These are phyloP conservation scores for Russula compacta DNA, from an alignment of 768 basidiomycete species.

Conservation along the genomic window DNA sequence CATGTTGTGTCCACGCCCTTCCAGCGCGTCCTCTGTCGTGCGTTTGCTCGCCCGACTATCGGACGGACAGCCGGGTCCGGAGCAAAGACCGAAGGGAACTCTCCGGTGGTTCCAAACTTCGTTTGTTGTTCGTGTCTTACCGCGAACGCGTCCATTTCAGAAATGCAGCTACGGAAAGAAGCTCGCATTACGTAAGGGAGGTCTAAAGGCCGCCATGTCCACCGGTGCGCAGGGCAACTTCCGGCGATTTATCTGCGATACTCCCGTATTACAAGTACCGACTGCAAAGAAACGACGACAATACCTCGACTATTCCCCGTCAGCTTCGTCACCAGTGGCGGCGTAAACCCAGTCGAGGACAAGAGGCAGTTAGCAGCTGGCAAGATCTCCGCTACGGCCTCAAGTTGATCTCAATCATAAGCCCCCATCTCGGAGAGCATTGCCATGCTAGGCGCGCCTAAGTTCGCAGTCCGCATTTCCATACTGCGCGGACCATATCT, in stretches of 20 bases:
- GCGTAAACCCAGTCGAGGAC: background rate
- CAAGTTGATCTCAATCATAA: background rate
- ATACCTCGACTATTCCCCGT: conserved; percentile 18
- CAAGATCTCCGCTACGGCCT: background rate
- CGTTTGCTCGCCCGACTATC: background rate
- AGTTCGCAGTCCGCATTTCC: background rate
- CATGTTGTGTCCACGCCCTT: background rate
- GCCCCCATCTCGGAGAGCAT: background rate
- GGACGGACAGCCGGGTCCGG: background rate
- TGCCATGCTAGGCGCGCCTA: background rate
- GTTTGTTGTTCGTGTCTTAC: background rate
- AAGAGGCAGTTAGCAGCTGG: conserved; percentile 1
- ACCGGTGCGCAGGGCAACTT: background rate
- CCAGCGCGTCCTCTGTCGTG: background rate
- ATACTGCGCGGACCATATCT: background rate
- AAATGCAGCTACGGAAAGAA: background rate
- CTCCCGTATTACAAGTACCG: background rate
- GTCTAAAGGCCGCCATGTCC: background rate
- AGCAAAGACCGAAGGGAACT: background rate
- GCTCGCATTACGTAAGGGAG: background rate
- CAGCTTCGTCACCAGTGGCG: background rate
- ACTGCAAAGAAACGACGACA: conserved; percentile 11
- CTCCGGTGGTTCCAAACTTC: background rate
- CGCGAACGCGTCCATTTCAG: background rate
- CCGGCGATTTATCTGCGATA: background rate